A percentile compares a stretch with the other conserved stretches of the same genome.
These are phyloP conservation scores for Aspergillus sp. DNA, from an alignment of 2,329 filamentous ascomycete species.

Conservation along the genomic window DNA sequence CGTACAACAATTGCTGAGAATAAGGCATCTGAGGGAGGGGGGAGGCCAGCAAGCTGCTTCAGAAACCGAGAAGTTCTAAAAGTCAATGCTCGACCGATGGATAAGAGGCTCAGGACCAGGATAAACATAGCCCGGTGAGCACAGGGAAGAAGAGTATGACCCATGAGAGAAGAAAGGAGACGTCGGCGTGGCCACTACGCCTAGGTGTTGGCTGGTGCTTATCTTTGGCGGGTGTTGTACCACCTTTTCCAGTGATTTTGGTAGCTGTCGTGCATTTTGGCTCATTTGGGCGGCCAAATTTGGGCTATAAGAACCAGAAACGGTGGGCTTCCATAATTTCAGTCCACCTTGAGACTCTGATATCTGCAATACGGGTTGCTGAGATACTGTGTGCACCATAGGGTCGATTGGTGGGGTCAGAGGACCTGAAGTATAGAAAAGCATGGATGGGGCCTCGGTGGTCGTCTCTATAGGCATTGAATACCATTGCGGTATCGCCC, in stretches of 20 bases:
- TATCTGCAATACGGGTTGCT: slow-evolving; percentile 20
- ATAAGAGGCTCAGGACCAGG: slow-evolving; percentile 22
- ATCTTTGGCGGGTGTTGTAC: slow-evolving; percentile 19
- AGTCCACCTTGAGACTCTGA: slow-evolving; percentile 19
- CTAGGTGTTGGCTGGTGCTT: slow-evolving; percentile 14
- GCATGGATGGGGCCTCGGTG: slow-evolving; percentile 20
- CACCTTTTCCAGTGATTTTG: slow-evolving; percentile 18
- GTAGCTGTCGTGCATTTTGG: slow-evolving; percentile 20
- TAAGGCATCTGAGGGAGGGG: neutral
- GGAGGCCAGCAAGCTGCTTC: neutral
- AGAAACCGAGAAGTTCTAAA: slow-evolving; percentile 16
- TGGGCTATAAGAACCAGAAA: slow-evolving; percentile 28
- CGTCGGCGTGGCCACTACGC: slow-evolving; percentile 21
- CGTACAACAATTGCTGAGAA: neutral
- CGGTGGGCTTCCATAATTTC: slow-evolving; percentile 31
- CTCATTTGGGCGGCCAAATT: slow-evolving; percentile 18
- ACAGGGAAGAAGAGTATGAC: slow-evolving; percentile 28
- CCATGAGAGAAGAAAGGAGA: slow-evolving; percentile 24
- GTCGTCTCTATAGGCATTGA: slow-evolving; percentile 27
- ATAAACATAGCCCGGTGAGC: slow-evolving; percentile 30
- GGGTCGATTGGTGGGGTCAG: slow-evolving; percentile 25
- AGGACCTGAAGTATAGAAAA: slow-evolving; percentile 28
- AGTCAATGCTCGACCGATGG: slow-evolving; percentile 26
- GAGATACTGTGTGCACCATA: slow-evolving; percentile 24
- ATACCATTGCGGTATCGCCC: slow-evolving; percentile 32